Evolutionary conservation across 1,284 basidiomycete species (phyloP).

Genomic region (Somion occarium): DNA sequence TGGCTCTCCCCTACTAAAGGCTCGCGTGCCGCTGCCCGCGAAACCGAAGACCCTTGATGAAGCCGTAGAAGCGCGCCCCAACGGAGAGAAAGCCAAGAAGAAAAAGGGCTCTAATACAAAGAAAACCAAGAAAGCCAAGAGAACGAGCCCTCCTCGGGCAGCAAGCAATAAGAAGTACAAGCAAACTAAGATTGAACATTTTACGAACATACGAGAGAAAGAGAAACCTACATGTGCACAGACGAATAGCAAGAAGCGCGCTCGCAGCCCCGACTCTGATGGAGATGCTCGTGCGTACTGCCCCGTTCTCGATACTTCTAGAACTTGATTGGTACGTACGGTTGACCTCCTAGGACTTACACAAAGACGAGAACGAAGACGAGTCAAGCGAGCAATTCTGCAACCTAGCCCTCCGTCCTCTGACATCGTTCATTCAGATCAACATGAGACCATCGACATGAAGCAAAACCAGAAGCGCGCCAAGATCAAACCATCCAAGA

Average conservation of each 20-base stretch:
- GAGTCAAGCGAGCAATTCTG: constrained; percentile 39
- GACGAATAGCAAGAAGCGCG: constrained; percentile 16
- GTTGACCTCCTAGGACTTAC: constrained; percentile 22
- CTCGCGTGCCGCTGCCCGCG: neutral
- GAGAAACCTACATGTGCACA: neutral
- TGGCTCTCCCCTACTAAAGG: neutral
- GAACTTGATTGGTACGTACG: neutral
- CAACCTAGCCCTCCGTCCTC: constrained; percentile 23
- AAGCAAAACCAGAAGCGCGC: constrained; percentile 4
- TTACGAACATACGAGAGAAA: neutral
- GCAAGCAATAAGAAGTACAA: neutral
- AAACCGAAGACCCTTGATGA: neutral
- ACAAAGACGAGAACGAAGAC: constrained; percentile 30
- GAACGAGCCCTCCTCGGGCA: neutral
- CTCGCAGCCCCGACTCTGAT: constrained; percentile 19
- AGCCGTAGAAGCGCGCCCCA: neutral
- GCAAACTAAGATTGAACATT: neutral
- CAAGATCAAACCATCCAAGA: constrained; percentile 28
- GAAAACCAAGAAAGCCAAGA: neutral
- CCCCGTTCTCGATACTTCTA: neutral
- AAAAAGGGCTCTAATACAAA: neutral
- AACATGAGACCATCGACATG: constrained; percentile 8
- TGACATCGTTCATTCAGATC: constrained; percentile 10
- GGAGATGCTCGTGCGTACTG: constrained; percentile 26
- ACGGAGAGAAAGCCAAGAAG: neutral